Percentiles rank a stretch among this genome's conserved stretches.
Evolutionary conservation across 1,284 basidiomycete genomes (phyloP).

Genomic region (Fomitopsis pinicola): DNA sequence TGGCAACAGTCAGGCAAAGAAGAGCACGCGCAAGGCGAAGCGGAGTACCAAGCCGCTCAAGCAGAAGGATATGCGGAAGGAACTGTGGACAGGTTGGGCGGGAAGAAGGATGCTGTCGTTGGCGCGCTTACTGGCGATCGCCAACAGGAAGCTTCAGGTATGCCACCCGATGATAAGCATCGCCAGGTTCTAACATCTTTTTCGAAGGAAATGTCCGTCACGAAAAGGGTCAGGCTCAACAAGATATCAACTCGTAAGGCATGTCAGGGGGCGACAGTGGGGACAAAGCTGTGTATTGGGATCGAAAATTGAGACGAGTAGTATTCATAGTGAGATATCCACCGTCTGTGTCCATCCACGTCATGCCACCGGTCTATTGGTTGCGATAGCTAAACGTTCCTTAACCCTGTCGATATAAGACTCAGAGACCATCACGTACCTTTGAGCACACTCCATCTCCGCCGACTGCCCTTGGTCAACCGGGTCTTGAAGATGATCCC

Average conservation of each 20-base stretch:
- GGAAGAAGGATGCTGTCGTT: constrained; percentile 65
- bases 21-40: constrained; percentile 64
- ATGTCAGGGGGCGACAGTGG: too few relatives aligned
- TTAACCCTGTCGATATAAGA: too few relatives aligned
- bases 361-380: too few relatives aligned
- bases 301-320: too few relatives aligned
- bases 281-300: too few relatives aligned
- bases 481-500: too few relatives aligned
- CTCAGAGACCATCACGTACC: too few relatives aligned
- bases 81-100: constrained; percentile 49
- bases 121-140: constrained; percentile 67
- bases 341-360: too few relatives aligned
- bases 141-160: constrained; percentile 52
- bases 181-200: neutral
- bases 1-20: constrained; percentile 59
- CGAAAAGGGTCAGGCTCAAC: constrained; percentile 57
- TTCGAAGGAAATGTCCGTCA: constrained; percentile 47
- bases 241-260: constrained; percentile 38
- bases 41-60: constrained; percentile 52
- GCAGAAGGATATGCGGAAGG: constrained; percentile 57
- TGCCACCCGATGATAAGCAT: constrained; percentile 10
- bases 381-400: too few relatives aligned
- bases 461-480: too few relatives aligned
- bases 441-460: too few relatives aligned
- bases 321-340: too few relatives aligned